Conservation (phyloP, 1,284 basidiomycete species). For the Phaffia rhodozyma region DNA sequence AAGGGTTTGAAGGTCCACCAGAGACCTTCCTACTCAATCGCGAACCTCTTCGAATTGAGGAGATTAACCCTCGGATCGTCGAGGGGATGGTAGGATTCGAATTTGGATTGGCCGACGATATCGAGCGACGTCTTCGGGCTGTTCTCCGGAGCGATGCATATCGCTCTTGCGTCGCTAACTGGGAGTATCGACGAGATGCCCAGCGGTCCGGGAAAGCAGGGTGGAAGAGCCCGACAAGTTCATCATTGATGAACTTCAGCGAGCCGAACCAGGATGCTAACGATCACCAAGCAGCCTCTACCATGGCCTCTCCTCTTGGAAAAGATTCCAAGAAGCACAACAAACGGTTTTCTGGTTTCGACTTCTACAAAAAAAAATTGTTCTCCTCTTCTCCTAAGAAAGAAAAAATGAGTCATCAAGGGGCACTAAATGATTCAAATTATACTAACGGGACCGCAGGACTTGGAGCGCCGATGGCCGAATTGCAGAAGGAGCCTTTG, state of each 20-base stretch:
- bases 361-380: conserved; percentile 85
- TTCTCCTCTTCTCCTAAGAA: conserved; percentile 51
- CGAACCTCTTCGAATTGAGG: conserved; percentile 72
- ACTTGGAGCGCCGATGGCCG: conserved; percentile 1
- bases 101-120: conserved; percentile 79
- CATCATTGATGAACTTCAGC: neutral
- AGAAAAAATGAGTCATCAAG: conserved; percentile 29
- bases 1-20: conserved; percentile 68
- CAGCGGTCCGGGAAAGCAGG: conserved; percentile 19
- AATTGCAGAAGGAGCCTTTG: conserved; percentile 34
- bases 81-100: conserved; percentile 93
- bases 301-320: neutral
- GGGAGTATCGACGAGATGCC: conserved; percentile 57
- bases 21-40: conserved; percentile 76
- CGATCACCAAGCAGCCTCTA: neutral
- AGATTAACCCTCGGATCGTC: conserved; percentile 76
- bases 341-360: conserved; percentile 75
- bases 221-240: neutral
- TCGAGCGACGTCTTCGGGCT: conserved; percentile 58
- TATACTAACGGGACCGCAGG: conserved; percentile 11
- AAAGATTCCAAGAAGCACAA: conserved; percentile 29
- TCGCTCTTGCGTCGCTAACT: conserved; percentile 54
- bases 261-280: conserved; percentile 1
- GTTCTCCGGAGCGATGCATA: conserved; percentile 74
- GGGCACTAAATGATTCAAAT: conserved; percentile 3